These are phyloP conservation scores for Lycium barbarum DNA, from an alignment of 257 asterid species.

Conservation along the genomic window DNA sequence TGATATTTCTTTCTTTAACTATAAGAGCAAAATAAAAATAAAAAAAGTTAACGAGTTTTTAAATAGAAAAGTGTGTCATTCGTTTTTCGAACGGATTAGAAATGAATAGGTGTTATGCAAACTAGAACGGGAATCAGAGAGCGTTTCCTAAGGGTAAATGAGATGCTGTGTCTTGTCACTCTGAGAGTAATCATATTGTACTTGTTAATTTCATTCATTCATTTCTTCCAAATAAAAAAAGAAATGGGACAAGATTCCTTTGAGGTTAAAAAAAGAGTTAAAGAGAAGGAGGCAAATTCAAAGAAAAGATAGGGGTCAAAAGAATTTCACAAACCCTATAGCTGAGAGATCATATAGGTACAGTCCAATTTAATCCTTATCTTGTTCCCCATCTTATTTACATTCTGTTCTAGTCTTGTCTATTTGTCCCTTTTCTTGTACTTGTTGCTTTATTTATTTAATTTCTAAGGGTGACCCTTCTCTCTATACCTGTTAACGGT, in stretches of 20 bases:
- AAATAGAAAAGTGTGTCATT: too few species aligned
- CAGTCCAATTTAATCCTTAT: slow-evolving; percentile 30
- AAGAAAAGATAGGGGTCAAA: slow-evolving; percentile 22
- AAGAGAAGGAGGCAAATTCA: not conserved
- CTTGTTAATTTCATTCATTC: not conserved
- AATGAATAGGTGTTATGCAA: not conserved
- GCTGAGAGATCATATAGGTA: slow-evolving; percentile 2
- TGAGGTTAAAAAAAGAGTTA: not conserved
- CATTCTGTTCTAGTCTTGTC: slow-evolving; percentile 51
- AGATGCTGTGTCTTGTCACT: not conserved
- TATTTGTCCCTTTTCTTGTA: slow-evolving; percentile 37
- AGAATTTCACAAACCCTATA: slow-evolving; percentile 13
- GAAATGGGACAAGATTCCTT: not conserved
- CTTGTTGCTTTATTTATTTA: not conserved
- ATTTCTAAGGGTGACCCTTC: not conserved
- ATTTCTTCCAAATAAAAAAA: slow-evolving; percentile 2
- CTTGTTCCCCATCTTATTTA: slow-evolving; percentile 48
- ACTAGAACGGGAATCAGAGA: not conserved
- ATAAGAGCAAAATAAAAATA: not conserved
- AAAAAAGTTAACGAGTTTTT: too few species aligned
- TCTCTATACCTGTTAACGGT: slow-evolving; percentile 10
- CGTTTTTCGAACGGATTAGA: too few species aligned
- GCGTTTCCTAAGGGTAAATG: not conserved
- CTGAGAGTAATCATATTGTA: not conserved
- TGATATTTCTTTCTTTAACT: not conserved